Evolutionary conservation across 176 grass and related monocot genomes (phyloP), one percentile per base, ranked within the genome.

Genomic region (Themeda triandra): DNA sequence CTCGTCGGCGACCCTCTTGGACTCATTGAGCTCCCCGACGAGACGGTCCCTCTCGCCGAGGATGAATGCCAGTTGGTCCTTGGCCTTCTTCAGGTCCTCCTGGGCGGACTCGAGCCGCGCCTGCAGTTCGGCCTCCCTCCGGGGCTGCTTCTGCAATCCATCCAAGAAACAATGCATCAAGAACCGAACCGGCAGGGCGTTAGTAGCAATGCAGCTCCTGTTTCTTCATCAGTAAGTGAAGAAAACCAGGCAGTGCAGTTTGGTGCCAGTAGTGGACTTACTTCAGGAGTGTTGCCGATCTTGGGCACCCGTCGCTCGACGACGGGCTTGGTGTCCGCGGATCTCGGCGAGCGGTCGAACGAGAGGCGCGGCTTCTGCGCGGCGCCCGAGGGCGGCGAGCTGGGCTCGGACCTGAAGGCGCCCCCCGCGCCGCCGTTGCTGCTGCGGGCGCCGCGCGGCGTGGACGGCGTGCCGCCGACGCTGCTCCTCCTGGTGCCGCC

Each of bases 321-420:
- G 33, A 74, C 71, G 84, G 86, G 87, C 90, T 92, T 99, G 36
- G 60, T 71, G 80, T 99, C 97, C 17, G 74, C 77, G 64, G 92
- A 90, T 91, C 90, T 94, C 40, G 93, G 93, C 5, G 97, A 99
- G 1, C 92, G 90, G 81, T 99, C 97, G 75, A 99, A 85, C 23
- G 93, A 99, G 87, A 88, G 87, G 83, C 97, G 97, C 0, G 93
- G 93, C 63, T 92, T 71, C 69, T 89, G 89, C 4, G 76, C 79
- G 3, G 58, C 65, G 7, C 73, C 79, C 25, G 87, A 77, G 41
- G 88, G 94, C 69, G 93, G 93, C 21, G 97, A 94, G 85, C 81
- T 91, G 25, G 78, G 83, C 25, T 91, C 97, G 33, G 88, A 89
- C 83, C 83, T 94, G 51, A 92, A 80, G 1, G 88, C 88, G 10